Evolutionary conservation across 164 flowering plant species (phyloP).

Genomic region (Tinospora cordifolia): DNA sequence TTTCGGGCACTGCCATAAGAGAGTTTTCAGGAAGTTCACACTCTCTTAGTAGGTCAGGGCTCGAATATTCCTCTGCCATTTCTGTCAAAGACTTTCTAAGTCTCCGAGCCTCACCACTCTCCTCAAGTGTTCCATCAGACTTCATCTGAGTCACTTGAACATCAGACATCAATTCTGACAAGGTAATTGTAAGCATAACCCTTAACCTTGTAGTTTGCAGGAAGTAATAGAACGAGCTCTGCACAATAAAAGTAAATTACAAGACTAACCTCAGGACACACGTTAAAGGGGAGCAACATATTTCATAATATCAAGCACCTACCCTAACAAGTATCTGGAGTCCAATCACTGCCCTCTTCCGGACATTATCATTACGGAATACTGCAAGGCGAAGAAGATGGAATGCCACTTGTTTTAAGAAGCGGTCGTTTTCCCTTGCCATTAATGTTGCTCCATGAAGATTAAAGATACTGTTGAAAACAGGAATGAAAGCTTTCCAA

Average conservation of each 20-base stretch:
- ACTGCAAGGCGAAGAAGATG: slow-evolving; percentile 96
- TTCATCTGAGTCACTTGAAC: slow-evolving; percentile 96
- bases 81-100: slow-evolving; percentile 78
- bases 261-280: slow-evolving; percentile 7
- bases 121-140: slow-evolving; percentile 88
- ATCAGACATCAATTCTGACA: slow-evolving; percentile 97
- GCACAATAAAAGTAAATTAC: slow-evolving; percentile 21
- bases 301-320: slow-evolving; percentile 17
- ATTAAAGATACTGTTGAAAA: slow-evolving; percentile 64
- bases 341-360: slow-evolving; percentile 85
- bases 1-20: slow-evolving; percentile 49
- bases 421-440: slow-evolving; percentile 97
- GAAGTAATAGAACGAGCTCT: slow-evolving; percentile 89
- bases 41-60: slow-evolving; percentile 39
- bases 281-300: neutral
- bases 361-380: slow-evolving; percentile 76
- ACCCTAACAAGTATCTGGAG: slow-evolving; percentile 92
- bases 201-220: slow-evolving; percentile 84
- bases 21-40: slow-evolving; percentile 71
- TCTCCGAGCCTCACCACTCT: slow-evolving; percentile 90
- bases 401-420: slow-evolving; percentile 91
- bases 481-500: slow-evolving; percentile 85
- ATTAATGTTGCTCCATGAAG: slow-evolving; percentile 90
- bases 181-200: slow-evolving; percentile 88
- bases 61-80: slow-evolving; percentile 74